These are phyloP conservation scores for Paspalum notatum DNA, from an alignment of 176 grass and related monocot genomes.

Conservation along the genomic window DNA sequence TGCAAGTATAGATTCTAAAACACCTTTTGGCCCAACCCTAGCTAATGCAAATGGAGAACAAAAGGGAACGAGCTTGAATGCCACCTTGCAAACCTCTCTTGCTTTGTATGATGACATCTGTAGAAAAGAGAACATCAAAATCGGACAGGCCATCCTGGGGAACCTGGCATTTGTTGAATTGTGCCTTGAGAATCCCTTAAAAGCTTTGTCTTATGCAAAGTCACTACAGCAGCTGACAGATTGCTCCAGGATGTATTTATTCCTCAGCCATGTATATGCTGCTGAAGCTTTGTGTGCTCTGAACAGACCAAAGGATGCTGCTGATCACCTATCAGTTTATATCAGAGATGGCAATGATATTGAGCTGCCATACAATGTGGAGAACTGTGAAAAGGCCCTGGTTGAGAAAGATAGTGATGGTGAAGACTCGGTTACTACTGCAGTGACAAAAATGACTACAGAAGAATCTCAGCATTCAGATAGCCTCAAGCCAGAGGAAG, in stretches of 20 bases:
- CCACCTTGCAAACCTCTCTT: constrained; percentile 69
- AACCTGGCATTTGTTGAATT: constrained; percentile 82
- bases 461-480: constrained; percentile 52
- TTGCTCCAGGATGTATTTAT: constrained; percentile 77
- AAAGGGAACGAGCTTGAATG: constrained; percentile 56
- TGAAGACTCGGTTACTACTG: constrained; percentile 55
- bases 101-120: constrained; percentile 59
- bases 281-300: constrained; percentile 80
- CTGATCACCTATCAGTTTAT: constrained; percentile 71
- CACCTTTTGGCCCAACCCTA: constrained; percentile 29
- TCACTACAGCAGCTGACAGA: constrained; percentile 55
- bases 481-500: constrained; percentile 66
- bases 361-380: constrained; percentile 65
- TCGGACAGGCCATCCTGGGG: constrained; percentile 72
- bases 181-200: constrained; percentile 78
- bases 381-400: constrained; percentile 65
- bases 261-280: constrained; percentile 75
- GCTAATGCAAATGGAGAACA: constrained; percentile 62
- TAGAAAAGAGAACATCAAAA: constrained; percentile 70
- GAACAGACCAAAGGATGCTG: constrained; percentile 72
- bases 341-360: constrained; percentile 63
- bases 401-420: constrained; percentile 72
- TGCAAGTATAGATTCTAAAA: constrained; percentile 54
- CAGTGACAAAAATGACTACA: constrained; percentile 42
- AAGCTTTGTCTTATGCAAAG: constrained; percentile 67